Evolutionary conservation across 331 rosid species (phyloP), one percentile per base, ranked within the genome.

Genomic region (Cydonia oblonga): DNA sequence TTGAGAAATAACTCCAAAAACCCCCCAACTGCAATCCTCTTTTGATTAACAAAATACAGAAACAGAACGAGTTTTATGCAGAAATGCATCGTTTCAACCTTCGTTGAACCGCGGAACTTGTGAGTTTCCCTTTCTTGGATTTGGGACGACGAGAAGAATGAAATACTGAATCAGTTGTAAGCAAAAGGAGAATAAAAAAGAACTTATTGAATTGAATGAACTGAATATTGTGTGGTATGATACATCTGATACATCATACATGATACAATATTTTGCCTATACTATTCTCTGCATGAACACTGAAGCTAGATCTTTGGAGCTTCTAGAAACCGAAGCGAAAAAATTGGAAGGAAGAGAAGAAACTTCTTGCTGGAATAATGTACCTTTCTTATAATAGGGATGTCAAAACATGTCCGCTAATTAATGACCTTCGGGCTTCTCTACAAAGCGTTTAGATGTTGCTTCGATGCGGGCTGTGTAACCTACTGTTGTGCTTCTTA

Each of bases 401-500:
- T 4, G 76, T 72, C 26, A 23, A 42, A 59, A 26, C 5, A 51
- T 0, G 56, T 19, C 22, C 22, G 1, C 56, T 51, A 19, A 51
- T 7, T 12, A 60, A 7, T 60, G 58, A 7, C 44, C 46, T 68
- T 51, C 69, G 26, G 82, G 60, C 42, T 13, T 82, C 68, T 73
- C 83, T 65, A 85, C 87, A 23, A 82, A 62, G 32, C 86, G 90
- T 71, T 63, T 85, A 2, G 90, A 86, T 25, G 72, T 28, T 8
- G 97, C 97, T 80, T 83, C 89, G 18, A 91, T 83, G 65, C 97
- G 92, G 44, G 99, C 99, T 8, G 99, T 95, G 80, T 76, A 83
- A 20, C 99, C 99, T n/a, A 95, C 97, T 0, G 99, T 89, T 0
- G 88, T 91, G 69, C 82, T 74, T 59, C 96, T 76, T 7, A 95